Evolutionary conservation across 2,329 filamentous ascomycete genomes (phyloP).

Genomic region (Coccinonectria pachysandricola): DNA sequence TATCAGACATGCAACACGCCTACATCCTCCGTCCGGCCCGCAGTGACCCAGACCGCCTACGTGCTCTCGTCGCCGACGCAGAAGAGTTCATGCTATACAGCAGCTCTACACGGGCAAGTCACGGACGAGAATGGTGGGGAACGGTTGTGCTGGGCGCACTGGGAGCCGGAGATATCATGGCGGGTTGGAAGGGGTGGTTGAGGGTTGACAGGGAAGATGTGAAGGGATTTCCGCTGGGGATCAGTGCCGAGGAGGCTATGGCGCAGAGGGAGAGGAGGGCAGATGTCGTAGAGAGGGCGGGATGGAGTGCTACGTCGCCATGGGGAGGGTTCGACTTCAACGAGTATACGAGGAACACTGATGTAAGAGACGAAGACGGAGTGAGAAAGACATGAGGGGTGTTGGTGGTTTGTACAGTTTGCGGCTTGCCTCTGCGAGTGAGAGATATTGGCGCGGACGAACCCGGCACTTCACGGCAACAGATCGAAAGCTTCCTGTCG

Average conservation of each 20-base stretch:
- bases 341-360: slow-evolving; percentile 6
- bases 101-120: slow-evolving; percentile 11
- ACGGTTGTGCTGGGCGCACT: slow-evolving; percentile 40
- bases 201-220: slow-evolving; percentile 36
- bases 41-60: slow-evolving; percentile 17
- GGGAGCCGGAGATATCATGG: slow-evolving; percentile 22
- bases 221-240: slow-evolving; percentile 26
- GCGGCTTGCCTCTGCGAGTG: too few relatives aligned
- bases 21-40: slow-evolving; percentile 36
- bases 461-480: too few relatives aligned
- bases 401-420: too few relatives aligned
- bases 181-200: slow-evolving; percentile 40
- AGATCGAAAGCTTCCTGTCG: too few relatives aligned
- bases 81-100: slow-evolving; percentile 43
- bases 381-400: background rate
- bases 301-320: slow-evolving; percentile 36
- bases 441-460: too few relatives aligned
- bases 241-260: slow-evolving; percentile 36
- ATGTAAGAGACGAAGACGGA: background rate
- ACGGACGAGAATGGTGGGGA: slow-evolving; percentile 46
- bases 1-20: slow-evolving; percentile 36
- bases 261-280: slow-evolving; percentile 29
- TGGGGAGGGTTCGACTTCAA: slow-evolving; percentile 41
- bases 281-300: slow-evolving; percentile 29
- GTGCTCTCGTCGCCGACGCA: slow-evolving; percentile 29